Base-by-base conservation (phyloP, 148 eudicot species). In the Polygonum maritimum region DNA sequence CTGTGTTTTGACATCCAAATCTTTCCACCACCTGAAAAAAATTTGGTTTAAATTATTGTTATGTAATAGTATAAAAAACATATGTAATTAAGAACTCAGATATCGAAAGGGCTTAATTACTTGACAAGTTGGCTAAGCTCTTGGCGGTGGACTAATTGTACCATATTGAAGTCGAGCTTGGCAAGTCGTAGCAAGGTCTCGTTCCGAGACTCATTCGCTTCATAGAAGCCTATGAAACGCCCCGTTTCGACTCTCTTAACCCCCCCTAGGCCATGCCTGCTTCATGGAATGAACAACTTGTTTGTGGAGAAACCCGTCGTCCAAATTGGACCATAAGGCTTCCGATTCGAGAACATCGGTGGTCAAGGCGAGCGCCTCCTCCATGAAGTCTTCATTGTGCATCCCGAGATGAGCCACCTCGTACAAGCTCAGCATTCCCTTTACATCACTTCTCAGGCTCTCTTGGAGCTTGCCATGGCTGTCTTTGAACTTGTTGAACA, bases 21-120 rank as follows among this genome's bases (percentile, higher is more conserved):
- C 67, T 3, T 78, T 80, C 85, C 83, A 86, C 89, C 89, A 87
- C 74, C 87, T 84, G 31, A 47, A 18, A 41, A 47, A 18, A 41
- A 41, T 41, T 41, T 41, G 8, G 5, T 41, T 7, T 41, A 41
- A 41, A 41, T 41, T 26, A 26, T 0, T 41, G 73, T 65, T 48
- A 75, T 80, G 12, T 80, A 80, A 75, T n/a, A 57, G 19, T 65
- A 22, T 73, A 82, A 80, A 67, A 73, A 80, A 72, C 45, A 26
- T 26, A 26, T 26, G 31, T 26, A n/a, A n/a, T n/a, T n/a, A 26
- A 26, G 31, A 26, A 26, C 31, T 26, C 31, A 26, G 31, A 26
- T 0, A 26, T 1, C 31, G 31, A 26, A 26, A 26, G 31, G 31
- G 31, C 31, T 26, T 26, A 26, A 26, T 26, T 26, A 26, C 74